Conservation (phyloP, 306 rosid genomes). For the Malus orientalis region DNA sequence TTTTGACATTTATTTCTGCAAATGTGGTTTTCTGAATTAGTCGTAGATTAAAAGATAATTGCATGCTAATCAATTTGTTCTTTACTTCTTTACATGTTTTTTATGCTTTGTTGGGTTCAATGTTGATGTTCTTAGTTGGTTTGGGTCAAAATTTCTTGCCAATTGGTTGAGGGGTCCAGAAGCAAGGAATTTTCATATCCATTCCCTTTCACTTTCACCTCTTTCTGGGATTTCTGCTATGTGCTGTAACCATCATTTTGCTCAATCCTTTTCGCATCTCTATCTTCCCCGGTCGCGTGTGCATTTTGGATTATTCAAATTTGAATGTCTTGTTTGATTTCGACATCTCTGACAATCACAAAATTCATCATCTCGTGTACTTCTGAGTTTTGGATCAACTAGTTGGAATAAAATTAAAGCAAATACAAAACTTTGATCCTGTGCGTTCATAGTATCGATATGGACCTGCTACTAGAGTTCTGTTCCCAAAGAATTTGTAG, state of each 20-base stretch:
- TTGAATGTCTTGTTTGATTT: background rate
- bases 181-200: slow-evolving; percentile 1
- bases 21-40: background rate
- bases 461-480: background rate
- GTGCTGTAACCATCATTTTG: background rate
- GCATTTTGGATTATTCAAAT: background rate
- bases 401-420: background rate
- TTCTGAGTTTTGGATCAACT: background rate
- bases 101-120: background rate
- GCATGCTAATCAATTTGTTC: background rate
- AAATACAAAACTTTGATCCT: background rate
- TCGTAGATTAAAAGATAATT: background rate
- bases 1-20: no score
- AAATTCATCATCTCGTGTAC: background rate
- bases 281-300: background rate
- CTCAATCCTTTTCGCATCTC: slow-evolving; percentile 8
- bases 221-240: background rate
- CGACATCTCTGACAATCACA: background rate
- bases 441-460: background rate
- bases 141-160: background rate
- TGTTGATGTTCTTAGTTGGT: background rate
- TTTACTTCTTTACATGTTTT: background rate
- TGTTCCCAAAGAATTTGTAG: background rate
- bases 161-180: background rate
- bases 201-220: background rate